Evolutionary conservation across 2,329 filamentous ascomycete genomes (phyloP).

Genomic region (Ceratocystis diversiconidia): DNA sequence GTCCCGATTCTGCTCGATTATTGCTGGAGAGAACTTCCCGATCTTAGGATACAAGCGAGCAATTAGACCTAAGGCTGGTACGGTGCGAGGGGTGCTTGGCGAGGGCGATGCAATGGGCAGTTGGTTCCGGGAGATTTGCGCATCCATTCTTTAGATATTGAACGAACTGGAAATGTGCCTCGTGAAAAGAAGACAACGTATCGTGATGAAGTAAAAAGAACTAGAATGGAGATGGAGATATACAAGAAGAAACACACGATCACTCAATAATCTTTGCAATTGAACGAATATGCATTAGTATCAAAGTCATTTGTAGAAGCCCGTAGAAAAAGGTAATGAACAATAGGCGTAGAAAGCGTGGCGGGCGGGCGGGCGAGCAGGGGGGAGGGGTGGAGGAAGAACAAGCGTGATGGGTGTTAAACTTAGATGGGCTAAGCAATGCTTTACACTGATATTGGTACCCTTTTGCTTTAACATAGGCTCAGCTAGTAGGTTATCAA

Average conservation of each 20-base stretch:
- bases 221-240: not conserved
- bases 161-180: not conserved
- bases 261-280: not conserved
- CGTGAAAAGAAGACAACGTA: too few relatives aligned
- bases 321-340: not conserved
- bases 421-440: not conserved
- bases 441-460: not conserved
- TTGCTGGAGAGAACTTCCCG: not conserved
- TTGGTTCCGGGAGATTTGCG: not conserved
- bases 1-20: not conserved
- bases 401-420: not conserved
- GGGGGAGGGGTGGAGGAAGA: too few relatives aligned
- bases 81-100: not conserved
- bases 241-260: not conserved
- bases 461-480: not conserved
- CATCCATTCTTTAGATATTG: not conserved
- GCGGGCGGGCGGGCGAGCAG: too few relatives aligned
- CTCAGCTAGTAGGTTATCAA: not conserved
- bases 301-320: not conserved
- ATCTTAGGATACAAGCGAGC: constrained; percentile 5
- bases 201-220: not conserved
- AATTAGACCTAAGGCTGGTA: not conserved
- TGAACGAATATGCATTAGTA: not conserved
- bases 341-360: too few relatives aligned
- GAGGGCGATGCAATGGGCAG: not conserved